These are phyloP conservation scores for Camelina laxa DNA, from an alignment of 345 rosid genomes.

Conservation along the genomic window DNA sequence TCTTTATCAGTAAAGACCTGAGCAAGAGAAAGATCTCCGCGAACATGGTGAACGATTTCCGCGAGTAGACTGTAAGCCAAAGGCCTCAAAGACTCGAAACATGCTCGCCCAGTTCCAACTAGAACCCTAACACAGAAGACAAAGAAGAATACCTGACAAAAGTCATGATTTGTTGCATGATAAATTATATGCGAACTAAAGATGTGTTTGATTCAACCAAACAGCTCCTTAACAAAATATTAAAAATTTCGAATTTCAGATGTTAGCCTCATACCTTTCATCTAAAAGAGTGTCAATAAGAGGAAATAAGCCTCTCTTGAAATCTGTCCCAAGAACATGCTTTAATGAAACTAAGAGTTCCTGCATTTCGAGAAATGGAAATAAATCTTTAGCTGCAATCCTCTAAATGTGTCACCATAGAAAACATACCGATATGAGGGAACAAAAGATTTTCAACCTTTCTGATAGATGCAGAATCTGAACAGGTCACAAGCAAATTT, in stretches of 20 bases:
- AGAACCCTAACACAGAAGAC: constrained; percentile 66
- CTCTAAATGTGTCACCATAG: constrained; percentile 10
- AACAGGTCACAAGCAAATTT: constrained; percentile 95
- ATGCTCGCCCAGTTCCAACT: constrained; percentile 98
- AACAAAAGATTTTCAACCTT: constrained; percentile 57
- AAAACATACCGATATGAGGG: constrained; percentile 5
- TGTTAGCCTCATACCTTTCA: constrained; percentile 65
- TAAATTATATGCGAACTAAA: constrained; percentile 8
- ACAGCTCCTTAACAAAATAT: constrained; percentile 4
- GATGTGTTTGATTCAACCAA: constrained; percentile 4
- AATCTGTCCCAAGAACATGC: constrained; percentile 98
- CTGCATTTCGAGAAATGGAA: constrained; percentile 56
- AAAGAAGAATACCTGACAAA: not conserved
- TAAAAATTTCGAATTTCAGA: constrained; percentile 11
- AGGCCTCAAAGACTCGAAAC: constrained; percentile 97
- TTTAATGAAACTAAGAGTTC: constrained; percentile 93
- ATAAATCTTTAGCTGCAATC: constrained; percentile 24
- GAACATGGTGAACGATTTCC: constrained; percentile 98
- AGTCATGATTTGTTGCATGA: constrained; percentile 28
- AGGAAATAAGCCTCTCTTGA: constrained; percentile 97
- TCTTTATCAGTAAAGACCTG: constrained; percentile 57
- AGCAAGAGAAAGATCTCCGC: constrained; percentile 78
- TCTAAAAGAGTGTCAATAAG: constrained; percentile 93
- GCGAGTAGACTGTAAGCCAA: constrained; percentile 97
- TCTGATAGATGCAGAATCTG: constrained; percentile 94